A percentile compares a stretch with the other conserved stretches of the same genome.
phyloP scores from a whole-genome alignment of 1,284 basidiomycete genomes.

The Apiotrichum domesticum region DNA sequence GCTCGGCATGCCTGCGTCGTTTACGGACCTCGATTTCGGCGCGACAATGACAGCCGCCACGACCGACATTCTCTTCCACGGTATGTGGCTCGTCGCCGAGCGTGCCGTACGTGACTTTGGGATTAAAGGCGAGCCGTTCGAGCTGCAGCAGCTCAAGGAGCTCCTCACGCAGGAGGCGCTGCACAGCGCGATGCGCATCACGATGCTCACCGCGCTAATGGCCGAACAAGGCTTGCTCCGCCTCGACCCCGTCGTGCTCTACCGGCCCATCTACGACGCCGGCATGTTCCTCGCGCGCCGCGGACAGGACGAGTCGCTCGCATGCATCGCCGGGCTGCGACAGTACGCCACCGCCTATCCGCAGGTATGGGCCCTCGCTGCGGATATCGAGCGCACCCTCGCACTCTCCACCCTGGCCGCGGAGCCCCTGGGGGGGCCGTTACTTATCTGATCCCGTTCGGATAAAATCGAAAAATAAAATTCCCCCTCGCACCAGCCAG shows the following conservation, averaged over 20 bases:
- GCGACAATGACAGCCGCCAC: conserved; percentile 67
- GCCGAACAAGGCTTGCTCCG: conserved; percentile 72
- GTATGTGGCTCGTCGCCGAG: conserved; percentile 60
- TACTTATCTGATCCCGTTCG: too few species aligned
- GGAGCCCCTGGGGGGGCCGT: too few species aligned
- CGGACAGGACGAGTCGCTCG: conserved; percentile 69
- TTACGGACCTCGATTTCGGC: conserved; percentile 68
- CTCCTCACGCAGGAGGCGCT: conserved; percentile 72
- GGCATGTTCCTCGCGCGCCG: conserved; percentile 74
- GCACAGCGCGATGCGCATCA: conserved; percentile 75
- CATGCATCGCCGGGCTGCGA: conserved; percentile 73
- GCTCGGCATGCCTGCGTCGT: conserved; percentile 77
- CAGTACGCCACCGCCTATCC: conserved; percentile 67
- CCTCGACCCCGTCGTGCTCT: conserved; percentile 60
- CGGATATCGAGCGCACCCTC: conserved; percentile 47
- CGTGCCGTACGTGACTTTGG: conserved; percentile 68
- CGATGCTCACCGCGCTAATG: conserved; percentile 65
- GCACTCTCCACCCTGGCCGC: too few species aligned
- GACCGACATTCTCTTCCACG: conserved; percentile 81
- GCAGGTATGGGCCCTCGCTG: conserved; percentile 71
- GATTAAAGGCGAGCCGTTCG: conserved; percentile 55
- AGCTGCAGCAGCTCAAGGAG: conserved; percentile 61
- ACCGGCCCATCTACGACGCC: conserved; percentile 73
- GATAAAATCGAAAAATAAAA: too few species aligned
- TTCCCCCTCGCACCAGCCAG: too few species aligned